These are phyloP conservation scores for Omphalea diandra DNA, from an alignment of 441 rosid genomes.

Conservation along the genomic window DNA sequence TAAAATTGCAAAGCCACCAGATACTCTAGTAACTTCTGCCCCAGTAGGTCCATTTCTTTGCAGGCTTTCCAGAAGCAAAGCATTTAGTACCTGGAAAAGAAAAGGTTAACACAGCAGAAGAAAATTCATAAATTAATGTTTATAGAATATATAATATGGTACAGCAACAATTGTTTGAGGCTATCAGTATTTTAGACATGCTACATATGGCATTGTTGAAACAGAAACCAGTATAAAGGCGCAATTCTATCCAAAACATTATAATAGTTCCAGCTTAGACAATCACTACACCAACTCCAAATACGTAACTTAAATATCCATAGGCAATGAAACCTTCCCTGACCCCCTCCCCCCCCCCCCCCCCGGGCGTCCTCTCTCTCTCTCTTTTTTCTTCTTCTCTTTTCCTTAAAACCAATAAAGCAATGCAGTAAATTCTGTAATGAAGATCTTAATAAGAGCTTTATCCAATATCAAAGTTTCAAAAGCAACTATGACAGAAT, in stretches of 20 bases:
- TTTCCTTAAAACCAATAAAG: neutral
- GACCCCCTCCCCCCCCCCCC: too few relatives aligned
- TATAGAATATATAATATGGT: neutral
- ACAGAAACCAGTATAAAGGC: neutral
- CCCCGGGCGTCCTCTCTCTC: too few relatives aligned
- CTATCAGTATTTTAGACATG: too few relatives aligned
- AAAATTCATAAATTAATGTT: neutral
- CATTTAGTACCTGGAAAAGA: slow-evolving; percentile 63
- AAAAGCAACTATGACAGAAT: neutral
- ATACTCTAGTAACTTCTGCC: slow-evolving; percentile 80
- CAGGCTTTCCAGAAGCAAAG: slow-evolving; percentile 93
- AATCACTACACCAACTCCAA: too few relatives aligned
- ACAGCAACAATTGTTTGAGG: too few relatives aligned
- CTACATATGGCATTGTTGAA: too few relatives aligned
- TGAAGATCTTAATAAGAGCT: neutral
- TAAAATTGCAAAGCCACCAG: neutral
- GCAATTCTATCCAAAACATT: neutral
- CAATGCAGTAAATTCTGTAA: neutral
- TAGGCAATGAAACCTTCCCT: too few relatives aligned
- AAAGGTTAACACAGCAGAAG: neutral
- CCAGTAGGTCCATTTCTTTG: slow-evolving; percentile 93
- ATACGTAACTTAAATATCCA: too few relatives aligned
- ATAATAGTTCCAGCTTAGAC: too few relatives aligned
- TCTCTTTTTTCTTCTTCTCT: neutral
- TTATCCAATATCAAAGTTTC: neutral